Evolutionary conservation across 2,329 filamentous ascomycete species (phyloP).

Genomic region (Periconia digitata): DNA sequence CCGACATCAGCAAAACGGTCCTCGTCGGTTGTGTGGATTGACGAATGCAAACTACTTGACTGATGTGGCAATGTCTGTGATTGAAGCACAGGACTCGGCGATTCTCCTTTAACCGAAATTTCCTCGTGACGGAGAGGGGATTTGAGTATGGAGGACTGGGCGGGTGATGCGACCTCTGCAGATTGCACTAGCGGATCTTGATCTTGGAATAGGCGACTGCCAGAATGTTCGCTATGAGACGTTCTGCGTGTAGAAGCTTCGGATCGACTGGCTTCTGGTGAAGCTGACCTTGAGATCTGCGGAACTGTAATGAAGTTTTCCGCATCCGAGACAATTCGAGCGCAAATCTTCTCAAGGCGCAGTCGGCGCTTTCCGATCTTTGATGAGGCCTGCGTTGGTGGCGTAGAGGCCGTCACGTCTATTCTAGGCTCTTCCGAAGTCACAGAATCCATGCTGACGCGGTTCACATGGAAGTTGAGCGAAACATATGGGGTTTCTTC

Average conservation of each 20-base stretch:
- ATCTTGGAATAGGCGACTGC: slow-evolving; percentile 12
- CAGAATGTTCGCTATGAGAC: slow-evolving; percentile 19
- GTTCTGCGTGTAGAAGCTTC: slow-evolving; percentile 24
- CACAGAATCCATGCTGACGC: slow-evolving; percentile 68
- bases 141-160: neutral
- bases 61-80: neutral
- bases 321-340: slow-evolving; percentile 67
- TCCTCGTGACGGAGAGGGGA: slow-evolving; percentile 2
- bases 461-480: slow-evolving; percentile 65
- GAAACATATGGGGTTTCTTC: slow-evolving; percentile 58
- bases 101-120: neutral
- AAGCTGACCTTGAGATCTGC: slow-evolving; percentile 60
- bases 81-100: neutral
- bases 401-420: slow-evolving; percentile 18
- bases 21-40: slow-evolving; percentile 39
- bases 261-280: slow-evolving; percentile 57
- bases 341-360: slow-evolving; percentile 64
- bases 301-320: slow-evolving; percentile 64
- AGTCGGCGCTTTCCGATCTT: slow-evolving; percentile 68
- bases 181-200: slow-evolving; percentile 4
- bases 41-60: slow-evolving; percentile 19
- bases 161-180: neutral
- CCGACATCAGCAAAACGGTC: slow-evolving; percentile 47
- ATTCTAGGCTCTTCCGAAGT: slow-evolving; percentile 27
- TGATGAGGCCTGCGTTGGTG: slow-evolving; percentile 32